Base-by-base conservation (phyloP, 2,329 filamentous ascomycete genomes). In the Diaporthe velutina region DNA sequence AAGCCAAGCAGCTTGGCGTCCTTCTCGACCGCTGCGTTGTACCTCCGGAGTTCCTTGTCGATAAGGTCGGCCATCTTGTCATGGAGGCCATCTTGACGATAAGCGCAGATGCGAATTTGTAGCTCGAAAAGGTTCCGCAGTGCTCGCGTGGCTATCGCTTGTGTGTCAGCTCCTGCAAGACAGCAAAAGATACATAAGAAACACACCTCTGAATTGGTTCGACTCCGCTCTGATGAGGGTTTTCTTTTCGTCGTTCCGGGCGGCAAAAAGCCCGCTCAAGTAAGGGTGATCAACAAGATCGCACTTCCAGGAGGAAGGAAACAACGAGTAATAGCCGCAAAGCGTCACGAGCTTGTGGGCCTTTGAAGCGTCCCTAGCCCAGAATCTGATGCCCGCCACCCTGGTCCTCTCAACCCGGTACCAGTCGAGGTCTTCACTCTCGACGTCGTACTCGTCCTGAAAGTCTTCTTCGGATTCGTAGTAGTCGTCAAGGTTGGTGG, bases 281-380 rank as follows among this genome's bases (percentile, higher is more conserved):
- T 84, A 77, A 2, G 82, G 81, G 75, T 82, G 81, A 64, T 82
- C 82, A 68, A 78, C 77, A 71, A 83, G 82, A 74, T 81, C 79
- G 70, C 80, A 74, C 45, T 74, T 75, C 83, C 83, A 84, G 17
- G 76, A 77, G 3, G 79, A 80, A 15, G 81, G 80, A 70, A 84
- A 78, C 77, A 84, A 79, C 6, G 83, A 82, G 70, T 83, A 81
- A 42, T 79, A 76, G 2, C 83, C 83, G 58, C 82, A 81, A 74
- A 84, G 79, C 22, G 79, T 80, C 30, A 83, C 77, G 64, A 84
- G 77, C 57, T 80, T 81, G 77, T 84, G 82, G 28, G 83, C 76
- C 25, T 77, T 79, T 17, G 71, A 75, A 68, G 83, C 81, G 52
- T 83, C 80, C 8, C 54, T 71, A n/a, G 81, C 81, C 82, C 82